Evolutionary conservation across 257 asterid species (phyloP).

Genomic region (Asclepias syriaca): DNA sequence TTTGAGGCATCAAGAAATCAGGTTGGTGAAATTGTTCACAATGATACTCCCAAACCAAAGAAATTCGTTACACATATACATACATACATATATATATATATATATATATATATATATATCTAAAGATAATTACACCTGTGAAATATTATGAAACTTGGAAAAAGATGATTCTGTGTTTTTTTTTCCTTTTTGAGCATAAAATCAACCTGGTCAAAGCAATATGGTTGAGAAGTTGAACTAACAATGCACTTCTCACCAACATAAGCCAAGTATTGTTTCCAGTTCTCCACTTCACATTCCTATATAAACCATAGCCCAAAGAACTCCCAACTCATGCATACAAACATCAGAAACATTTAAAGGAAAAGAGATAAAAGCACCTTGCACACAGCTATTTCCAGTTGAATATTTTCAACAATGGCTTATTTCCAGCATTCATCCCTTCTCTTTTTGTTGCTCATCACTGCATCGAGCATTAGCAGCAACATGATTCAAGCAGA

Average conservation of each 20-base stretch:
- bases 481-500: conserved; percentile 12
- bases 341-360: conserved; percentile 7
- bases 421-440: conserved; percentile 12
- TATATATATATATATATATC: no score
- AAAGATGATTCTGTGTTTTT: neutral
- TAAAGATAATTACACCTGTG: neutral
- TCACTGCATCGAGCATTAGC: conserved; percentile 13
- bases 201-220: neutral
- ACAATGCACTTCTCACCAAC: conserved; percentile 19
- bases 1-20: neutral
- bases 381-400: conserved; percentile 1
- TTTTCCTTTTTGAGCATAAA: neutral
- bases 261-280: neutral
- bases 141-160: neutral
- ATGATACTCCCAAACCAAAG: neutral
- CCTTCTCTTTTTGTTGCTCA: conserved; percentile 6
- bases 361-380: neutral
- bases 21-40: conserved; percentile 1
- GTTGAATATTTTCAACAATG: conserved; percentile 11
- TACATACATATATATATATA: no score
- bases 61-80: neutral
- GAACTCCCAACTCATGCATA: conserved; percentile 3
- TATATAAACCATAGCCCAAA: conserved; percentile 16
- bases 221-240: conserved; percentile 31
- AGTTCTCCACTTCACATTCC: conserved; percentile 6